A percentile compares a stretch with the other conserved stretches of the same genome.
Evolutionary conservation across 106 monocot genomes (phyloP).

Genomic region (Platanthera zijinensis): DNA sequence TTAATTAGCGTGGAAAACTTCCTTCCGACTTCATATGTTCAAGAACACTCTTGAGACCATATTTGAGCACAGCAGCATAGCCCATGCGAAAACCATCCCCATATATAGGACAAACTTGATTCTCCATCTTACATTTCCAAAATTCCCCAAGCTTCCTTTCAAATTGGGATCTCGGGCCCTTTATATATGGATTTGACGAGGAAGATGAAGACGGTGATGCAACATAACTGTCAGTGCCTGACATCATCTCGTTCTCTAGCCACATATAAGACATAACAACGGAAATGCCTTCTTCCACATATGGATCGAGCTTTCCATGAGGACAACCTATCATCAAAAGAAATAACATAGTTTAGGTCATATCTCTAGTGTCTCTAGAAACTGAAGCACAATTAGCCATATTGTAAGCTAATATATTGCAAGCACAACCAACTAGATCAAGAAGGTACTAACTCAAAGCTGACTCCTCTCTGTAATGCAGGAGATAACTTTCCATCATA

Average conservation of each 20-base stretch:
- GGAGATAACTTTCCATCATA: too few relatives aligned
- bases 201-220: slow-evolving; percentile 38
- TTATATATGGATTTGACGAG: slow-evolving; percentile 29
- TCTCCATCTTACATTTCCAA: slow-evolving; percentile 62
- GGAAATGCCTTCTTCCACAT: slow-evolving; percentile 27
- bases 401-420: too few relatives aligned
- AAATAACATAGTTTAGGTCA: background rate
- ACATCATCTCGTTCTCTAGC: slow-evolving; percentile 42
- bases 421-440: too few relatives aligned
- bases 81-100: slow-evolving; percentile 70
- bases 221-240: slow-evolving; percentile 25
- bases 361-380: too few relatives aligned
- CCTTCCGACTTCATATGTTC: slow-evolving; percentile 48
- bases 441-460: too few relatives aligned
- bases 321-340: slow-evolving; percentile 23
- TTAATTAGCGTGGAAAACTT: slow-evolving; percentile 31
- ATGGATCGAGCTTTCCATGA: slow-evolving; percentile 28
- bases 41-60: slow-evolving; percentile 48
- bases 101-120: slow-evolving; percentile 40
- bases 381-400: too few relatives aligned
- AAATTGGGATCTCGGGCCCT: slow-evolving; percentile 38
- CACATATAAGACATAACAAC: slow-evolving; percentile 24
- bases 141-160: slow-evolving; percentile 66
- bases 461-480: too few relatives aligned
- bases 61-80: slow-evolving; percentile 33